Conservation (phyloP, 2,329 filamentous ascomycete genomes). For the Ambrosiella cleistominuta region DNA sequence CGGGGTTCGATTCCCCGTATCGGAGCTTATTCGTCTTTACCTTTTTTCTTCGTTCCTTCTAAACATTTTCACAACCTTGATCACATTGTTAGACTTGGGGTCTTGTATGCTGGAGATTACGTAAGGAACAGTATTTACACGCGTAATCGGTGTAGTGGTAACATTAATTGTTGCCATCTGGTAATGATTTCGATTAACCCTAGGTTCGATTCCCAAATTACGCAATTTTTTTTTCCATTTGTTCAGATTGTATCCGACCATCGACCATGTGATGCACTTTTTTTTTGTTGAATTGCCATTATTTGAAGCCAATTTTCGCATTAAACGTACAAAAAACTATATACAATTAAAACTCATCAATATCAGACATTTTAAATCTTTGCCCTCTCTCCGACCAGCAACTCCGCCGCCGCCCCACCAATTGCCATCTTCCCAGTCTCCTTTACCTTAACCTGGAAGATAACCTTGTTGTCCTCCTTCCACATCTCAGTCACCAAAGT, state of each 20-base stretch:
- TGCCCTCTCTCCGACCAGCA: constrained; percentile 25
- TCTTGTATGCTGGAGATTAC: no score
- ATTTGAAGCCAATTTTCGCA: not conserved
- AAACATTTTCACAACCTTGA: not conserved
- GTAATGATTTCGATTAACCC: not conserved
- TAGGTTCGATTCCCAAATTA: constrained; percentile 2
- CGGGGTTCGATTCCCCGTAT: constrained; percentile 16
- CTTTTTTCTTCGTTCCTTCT: not conserved
- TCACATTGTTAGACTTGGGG: not conserved
- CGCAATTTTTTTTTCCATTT: not conserved
- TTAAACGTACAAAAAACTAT: not conserved
- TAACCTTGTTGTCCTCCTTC: constrained; percentile 62
- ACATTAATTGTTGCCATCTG: constrained; percentile 1
- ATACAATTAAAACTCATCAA: not conserved
- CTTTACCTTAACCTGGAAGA: constrained; percentile 79
- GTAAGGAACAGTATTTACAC: not conserved
- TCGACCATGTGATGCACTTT: not conserved
- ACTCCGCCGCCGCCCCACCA: constrained; percentile 60
- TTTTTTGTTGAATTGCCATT: not conserved
- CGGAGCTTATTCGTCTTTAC: constrained; percentile 8
- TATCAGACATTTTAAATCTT: constrained; percentile 8
- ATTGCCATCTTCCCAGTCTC: constrained; percentile 87
- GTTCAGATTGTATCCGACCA: not conserved
- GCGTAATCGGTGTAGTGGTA: constrained; percentile 1
- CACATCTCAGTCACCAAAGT: constrained; percentile 91